phyloP scores from a whole-genome alignment of 768 basidiomycete species.

The Agrocybe chaxingu region DNA sequence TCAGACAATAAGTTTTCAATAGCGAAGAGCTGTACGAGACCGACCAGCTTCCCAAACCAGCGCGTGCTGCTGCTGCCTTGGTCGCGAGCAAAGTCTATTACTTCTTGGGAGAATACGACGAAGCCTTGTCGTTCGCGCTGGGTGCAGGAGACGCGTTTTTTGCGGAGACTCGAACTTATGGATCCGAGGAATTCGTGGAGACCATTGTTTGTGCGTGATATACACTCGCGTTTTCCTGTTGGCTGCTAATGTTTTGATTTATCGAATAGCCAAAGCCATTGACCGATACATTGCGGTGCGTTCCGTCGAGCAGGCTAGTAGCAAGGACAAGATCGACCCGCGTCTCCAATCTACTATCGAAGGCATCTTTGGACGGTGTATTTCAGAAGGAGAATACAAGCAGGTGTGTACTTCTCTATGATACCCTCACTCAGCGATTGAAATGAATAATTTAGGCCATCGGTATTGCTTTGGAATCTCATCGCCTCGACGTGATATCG shows the following conservation, averaged over 20 bases:
- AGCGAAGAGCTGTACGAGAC: conserved; percentile 92
- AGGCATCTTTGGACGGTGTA: conserved; percentile 81
- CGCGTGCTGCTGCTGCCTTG: conserved; percentile 82
- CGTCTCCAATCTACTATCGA: conserved; percentile 85
- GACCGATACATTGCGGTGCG: conserved; percentile 86
- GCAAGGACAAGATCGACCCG: conserved; percentile 67
- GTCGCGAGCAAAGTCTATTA: conserved; percentile 98
- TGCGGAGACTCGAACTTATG: conserved; percentile 57
- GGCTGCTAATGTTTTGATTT: conserved; percentile 2
- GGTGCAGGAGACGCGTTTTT: conserved; percentile 87
- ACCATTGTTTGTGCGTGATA: conserved; percentile 83
- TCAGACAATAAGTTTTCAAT: conserved; percentile 12
- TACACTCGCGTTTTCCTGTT: neutral
- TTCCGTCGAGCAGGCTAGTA: conserved; percentile 47
- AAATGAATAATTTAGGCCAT: conserved; percentile 58
- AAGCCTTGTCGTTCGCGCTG: conserved; percentile 93
- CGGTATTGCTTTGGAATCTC: conserved; percentile 92
- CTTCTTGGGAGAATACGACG: conserved; percentile 92
- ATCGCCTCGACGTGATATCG: conserved; percentile 82
- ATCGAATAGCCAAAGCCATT: conserved; percentile 80
- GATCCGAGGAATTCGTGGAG: conserved; percentile 86
- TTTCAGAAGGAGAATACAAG: conserved; percentile 86
- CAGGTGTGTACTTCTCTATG: conserved; percentile 52
- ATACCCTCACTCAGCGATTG: conserved; percentile 11
- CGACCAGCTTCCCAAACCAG: conserved; percentile 66